Percentiles rank a stretch among this genome's conserved stretches.
Evolutionary conservation across 225 moss, liverwort and hornwort genomes (phyloP).

Genomic region (Polytrichum commune): DNA sequence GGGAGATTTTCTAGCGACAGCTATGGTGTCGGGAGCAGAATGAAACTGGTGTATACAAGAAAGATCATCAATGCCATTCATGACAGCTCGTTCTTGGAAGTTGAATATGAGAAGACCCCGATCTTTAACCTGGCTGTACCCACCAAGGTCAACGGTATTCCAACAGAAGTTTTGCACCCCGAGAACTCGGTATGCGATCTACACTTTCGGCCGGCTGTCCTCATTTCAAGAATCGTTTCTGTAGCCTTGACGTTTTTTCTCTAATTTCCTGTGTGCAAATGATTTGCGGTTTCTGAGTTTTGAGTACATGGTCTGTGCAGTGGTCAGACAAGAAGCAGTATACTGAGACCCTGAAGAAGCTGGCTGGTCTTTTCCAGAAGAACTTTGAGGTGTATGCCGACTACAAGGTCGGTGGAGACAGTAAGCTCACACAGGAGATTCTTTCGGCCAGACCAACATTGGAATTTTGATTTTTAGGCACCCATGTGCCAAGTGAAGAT

Average conservation of each 20-base stretch:
- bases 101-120: slow-evolving; percentile 60
- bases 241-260: background rate
- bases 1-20: slow-evolving; percentile 20
- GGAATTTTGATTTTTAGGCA: slow-evolving; percentile 4
- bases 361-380: too few relatives aligned
- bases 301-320: too few relatives aligned
- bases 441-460: slow-evolving; percentile 49
- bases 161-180: slow-evolving; percentile 71
- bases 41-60: slow-evolving; percentile 86
- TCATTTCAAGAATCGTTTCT: background rate
- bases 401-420: slow-evolving; percentile 60
- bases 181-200: slow-evolving; percentile 72
- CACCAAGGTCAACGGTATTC: slow-evolving; percentile 64
- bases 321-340: too few relatives aligned
- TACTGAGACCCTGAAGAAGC: too few relatives aligned
- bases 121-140: slow-evolving; percentile 89
- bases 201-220: too few relatives aligned
- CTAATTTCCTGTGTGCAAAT: background rate
- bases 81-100: slow-evolving; percentile 68
- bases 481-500: background rate
- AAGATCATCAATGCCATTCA: slow-evolving; percentile 94
- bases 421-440: slow-evolving; percentile 47
- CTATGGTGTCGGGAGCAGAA: slow-evolving; percentile 86
- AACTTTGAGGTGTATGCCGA: too few relatives aligned
- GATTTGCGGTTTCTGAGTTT: background rate